Evolutionary conservation across 1,139 yeast genomes (phyloP).

Genomic region (Pichia terricola): DNA sequence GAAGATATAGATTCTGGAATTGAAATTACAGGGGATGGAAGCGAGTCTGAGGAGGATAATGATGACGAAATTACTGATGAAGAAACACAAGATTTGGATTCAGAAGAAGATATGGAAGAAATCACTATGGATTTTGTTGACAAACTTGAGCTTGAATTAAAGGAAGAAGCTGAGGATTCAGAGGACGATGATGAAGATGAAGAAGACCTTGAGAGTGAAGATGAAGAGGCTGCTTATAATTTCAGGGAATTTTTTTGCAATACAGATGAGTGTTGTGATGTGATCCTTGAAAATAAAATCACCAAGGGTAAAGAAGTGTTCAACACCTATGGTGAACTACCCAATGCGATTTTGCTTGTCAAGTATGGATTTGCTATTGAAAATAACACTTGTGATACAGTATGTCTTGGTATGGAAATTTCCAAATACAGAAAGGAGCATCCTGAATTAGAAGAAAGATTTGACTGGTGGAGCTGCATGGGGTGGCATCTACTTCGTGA

Average conservation of each 20-base stretch:
- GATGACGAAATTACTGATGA: slow-evolving; percentile 20
- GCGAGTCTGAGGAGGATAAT: slow-evolving; percentile 21
- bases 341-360: slow-evolving; percentile 57
- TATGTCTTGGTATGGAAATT: slow-evolving; percentile 49
- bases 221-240: slow-evolving; percentile 1
- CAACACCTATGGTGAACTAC: slow-evolving; percentile 69
- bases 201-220: slow-evolving; percentile 7
- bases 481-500: slow-evolving; percentile 10
- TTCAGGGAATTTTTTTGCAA: slow-evolving; percentile 12
- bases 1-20: slow-evolving; percentile 2
- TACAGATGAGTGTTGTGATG: slow-evolving; percentile 40
- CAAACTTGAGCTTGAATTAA: slow-evolving; percentile 27
- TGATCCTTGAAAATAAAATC: slow-evolving; percentile 36
- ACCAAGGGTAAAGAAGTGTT: slow-evolving; percentile 48
- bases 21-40: slow-evolving; percentile 15
- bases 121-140: slow-evolving; percentile 33
- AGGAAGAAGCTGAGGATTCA: slow-evolving; percentile 25
- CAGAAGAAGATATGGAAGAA: slow-evolving; percentile 23
- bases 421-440: slow-evolving; percentile 18
- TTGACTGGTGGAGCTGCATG: slow-evolving; percentile 59
- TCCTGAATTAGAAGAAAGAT: slow-evolving; percentile 33
- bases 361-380: slow-evolving; percentile 65
- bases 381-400: slow-evolving; percentile 47
- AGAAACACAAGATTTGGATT: slow-evolving; percentile 19
- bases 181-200: slow-evolving; percentile 24